Evolutionary conservation across 176 grass and related monocot species (phyloP).

Genomic region (Aegilops speltoides): DNA sequence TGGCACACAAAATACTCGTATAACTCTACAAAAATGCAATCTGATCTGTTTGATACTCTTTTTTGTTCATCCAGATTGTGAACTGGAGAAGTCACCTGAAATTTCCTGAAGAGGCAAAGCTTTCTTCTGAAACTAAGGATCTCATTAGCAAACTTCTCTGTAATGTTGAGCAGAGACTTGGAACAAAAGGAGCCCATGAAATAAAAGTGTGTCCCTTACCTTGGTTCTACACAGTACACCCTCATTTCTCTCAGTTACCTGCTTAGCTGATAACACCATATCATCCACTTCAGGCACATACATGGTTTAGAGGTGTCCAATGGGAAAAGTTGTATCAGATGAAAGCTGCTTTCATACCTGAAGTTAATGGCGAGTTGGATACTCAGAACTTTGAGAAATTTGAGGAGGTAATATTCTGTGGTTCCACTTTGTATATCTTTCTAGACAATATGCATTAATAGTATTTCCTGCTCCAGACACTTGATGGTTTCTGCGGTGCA

Average conservation of each 20-base stretch:
- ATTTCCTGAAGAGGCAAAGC: slow-evolving; percentile 95
- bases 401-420: slow-evolving; percentile 62
- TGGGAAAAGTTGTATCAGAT: slow-evolving; percentile 91
- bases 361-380: slow-evolving; percentile 75
- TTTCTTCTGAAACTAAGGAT: slow-evolving; percentile 91
- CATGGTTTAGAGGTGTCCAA: slow-evolving; percentile 84
- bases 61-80: slow-evolving; percentile 68
- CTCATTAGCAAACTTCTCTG: slow-evolving; percentile 90
- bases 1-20: background rate
- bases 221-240: background rate
- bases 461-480: slow-evolving; percentile 3
- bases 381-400: slow-evolving; percentile 98
- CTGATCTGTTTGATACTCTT: slow-evolving; percentile 17
- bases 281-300: slow-evolving; percentile 58
- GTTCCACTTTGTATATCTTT: slow-evolving; percentile 10
- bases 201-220: slow-evolving; percentile 61
- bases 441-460: slow-evolving; percentile 10
- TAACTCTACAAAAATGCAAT: slow-evolving; percentile 12
- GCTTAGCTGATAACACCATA: slow-evolving; percentile 23
- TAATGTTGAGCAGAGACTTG: slow-evolving; percentile 89
- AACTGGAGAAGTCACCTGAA: slow-evolving; percentile 98
- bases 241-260: slow-evolving; percentile 3
- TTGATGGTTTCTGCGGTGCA: background rate
- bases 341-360: slow-evolving; percentile 98
- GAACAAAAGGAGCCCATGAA: slow-evolving; percentile 94